Evolutionary conservation across 1,284 basidiomycete species (phyloP).

Genomic region (Fomitiporia mediterranea): DNA sequence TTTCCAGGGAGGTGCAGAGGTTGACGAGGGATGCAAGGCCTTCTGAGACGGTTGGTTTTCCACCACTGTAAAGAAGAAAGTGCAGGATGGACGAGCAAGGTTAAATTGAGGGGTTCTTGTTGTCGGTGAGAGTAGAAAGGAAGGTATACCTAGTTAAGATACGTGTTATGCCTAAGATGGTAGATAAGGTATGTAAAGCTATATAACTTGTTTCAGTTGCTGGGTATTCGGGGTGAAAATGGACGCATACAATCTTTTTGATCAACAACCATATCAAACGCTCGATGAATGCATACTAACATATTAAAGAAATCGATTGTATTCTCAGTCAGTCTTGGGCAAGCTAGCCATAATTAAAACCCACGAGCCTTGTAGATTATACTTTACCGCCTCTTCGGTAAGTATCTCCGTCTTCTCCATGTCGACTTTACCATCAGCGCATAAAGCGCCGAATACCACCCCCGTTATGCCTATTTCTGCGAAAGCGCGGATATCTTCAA

Average conservation of each 20-base stretch:
- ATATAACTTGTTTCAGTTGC: conserved; percentile 4
- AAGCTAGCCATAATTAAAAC: not conserved
- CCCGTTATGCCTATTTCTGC: conserved; percentile 54
- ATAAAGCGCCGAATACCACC: conserved; percentile 68
- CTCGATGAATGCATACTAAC: conserved; percentile 77
- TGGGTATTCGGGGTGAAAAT: not conserved
- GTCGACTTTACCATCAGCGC: conserved; percentile 56
- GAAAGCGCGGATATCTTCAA: conserved; percentile 63
- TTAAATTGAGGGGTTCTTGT: not conserved
- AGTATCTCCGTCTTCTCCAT: conserved; percentile 40
- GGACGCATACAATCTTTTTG: conserved; percentile 42
- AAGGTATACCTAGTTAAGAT: conserved; percentile 65
- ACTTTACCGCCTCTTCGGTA: not conserved
- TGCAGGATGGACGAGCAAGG: not conserved
- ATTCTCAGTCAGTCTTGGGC: not conserved
- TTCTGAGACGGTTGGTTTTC: conserved; percentile 35
- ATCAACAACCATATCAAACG: conserved; percentile 71
- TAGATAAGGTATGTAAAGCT: conserved; percentile 53
- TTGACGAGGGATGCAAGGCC: conserved; percentile 42
- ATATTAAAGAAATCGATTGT: not conserved
- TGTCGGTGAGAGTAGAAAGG: not conserved
- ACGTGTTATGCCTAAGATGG: conserved; percentile 60
- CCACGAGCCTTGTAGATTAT: conserved; percentile 54
- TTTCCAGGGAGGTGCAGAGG: conserved; percentile 22
- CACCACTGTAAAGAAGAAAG: conserved; percentile 20